These are phyloP conservation scores for Verticillium dahliae DNA, from an alignment of 2,329 filamentous ascomycete genomes.

Conservation along the genomic window DNA sequence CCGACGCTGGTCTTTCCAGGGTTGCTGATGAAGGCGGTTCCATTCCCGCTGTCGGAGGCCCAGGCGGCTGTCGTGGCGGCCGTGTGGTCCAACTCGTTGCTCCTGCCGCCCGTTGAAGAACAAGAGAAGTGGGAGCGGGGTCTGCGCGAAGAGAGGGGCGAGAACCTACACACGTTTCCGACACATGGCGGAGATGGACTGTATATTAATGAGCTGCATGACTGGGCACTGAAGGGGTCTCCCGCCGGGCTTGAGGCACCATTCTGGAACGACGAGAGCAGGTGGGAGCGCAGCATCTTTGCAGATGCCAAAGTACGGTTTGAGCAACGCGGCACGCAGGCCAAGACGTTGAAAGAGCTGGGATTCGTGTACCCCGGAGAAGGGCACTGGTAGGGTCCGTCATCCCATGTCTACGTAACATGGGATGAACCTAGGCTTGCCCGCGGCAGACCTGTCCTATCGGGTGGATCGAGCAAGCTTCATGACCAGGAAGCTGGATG, in stretches of 20 bases:
- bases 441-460: neutral
- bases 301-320: slow-evolving; percentile 67
- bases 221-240: slow-evolving; percentile 49
- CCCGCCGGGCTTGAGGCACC: slow-evolving; percentile 56
- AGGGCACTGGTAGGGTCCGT: neutral
- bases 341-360: slow-evolving; percentile 49
- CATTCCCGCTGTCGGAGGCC: slow-evolving; percentile 73
- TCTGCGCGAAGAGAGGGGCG: slow-evolving; percentile 42
- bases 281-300: slow-evolving; percentile 66
- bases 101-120: slow-evolving; percentile 52
- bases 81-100: slow-evolving; percentile 66
- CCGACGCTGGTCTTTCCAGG: slow-evolving; percentile 74
- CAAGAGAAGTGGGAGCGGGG: slow-evolving; percentile 66
- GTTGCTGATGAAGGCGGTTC: slow-evolving; percentile 78
- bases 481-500: neutral
- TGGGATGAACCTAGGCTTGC: neutral
- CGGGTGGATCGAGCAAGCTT: neutral
- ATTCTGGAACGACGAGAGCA: slow-evolving; percentile 62
- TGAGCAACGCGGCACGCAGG: slow-evolving; percentile 50
- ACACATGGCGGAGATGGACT: slow-evolving; percentile 53
- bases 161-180: slow-evolving; percentile 40
- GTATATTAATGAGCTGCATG: slow-evolving; percentile 63
- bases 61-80: slow-evolving; percentile 73
- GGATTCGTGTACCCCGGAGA: slow-evolving; percentile 11
- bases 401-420: neutral